Evolutionary conservation across 75 land plant species (phyloP), one percentile per base, ranked within the genome.

Genomic region (Cryptomeria japonica): DNA sequence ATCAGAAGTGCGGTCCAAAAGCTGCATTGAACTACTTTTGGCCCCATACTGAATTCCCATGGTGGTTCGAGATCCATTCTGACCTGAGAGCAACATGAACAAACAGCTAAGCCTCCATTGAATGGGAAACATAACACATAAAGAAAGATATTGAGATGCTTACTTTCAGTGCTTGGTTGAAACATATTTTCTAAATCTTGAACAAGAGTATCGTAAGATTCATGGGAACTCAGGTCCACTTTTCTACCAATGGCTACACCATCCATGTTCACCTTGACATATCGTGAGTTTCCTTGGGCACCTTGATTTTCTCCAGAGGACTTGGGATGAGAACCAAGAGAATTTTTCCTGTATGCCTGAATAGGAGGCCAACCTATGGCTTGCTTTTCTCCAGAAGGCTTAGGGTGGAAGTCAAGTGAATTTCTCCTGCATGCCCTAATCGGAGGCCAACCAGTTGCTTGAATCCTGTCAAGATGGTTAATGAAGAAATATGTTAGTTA

Each of bases 261-360:
- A 91, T 96, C 97, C 97, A 96, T 96, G 87, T 93, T 94, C 83
- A 96, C 98, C 87, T 96, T 96, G 12, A 96, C 94, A 88, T 89
- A 95, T n/a, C 84, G 56, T 22, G 94, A 91, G 76, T 41, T 92
- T 28, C 53, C 51, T n/a, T 44, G 84, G 82, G 42, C 42, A 5
- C 9, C 80, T 78, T 78, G 42, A 80, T 82, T 82, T 79, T 79
- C 82, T 39, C n/a, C 46, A 79, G 28, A 79, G 41, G 82, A 42
- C 10, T 79, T 79, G 18, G 82, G 44, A 15, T 38, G 10, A n/a
- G 82, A 79, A 14, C 82, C 82, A 25, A 79, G 82, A 79, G 82
- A 79, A 41, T 8, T 79, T 79, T 22, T 79, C 28, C 44, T 39
- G 28, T 79, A 6, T 7, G 44, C 46, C 28, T 5, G 82, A 41